Conservation (phyloP, 495 filamentous ascomycete genomes). For the Daldinia loculata region DNA sequence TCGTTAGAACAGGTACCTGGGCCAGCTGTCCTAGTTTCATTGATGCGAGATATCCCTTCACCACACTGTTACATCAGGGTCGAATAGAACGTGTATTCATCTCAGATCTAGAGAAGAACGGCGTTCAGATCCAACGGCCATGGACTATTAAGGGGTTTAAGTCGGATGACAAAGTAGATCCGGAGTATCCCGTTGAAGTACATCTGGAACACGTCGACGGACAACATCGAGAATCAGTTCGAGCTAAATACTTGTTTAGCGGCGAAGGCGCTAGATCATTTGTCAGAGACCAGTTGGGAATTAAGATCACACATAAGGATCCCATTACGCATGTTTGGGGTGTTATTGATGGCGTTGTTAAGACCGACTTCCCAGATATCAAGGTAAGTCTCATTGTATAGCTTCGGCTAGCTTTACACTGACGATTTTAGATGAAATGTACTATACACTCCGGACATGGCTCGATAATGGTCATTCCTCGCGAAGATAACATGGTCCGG, state of each 20-base stretch:
- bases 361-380: slow-evolving; percentile 80
- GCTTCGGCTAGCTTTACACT: slow-evolving; percentile 27
- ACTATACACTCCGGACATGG: slow-evolving; percentile 75
- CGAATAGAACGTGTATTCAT: slow-evolving; percentile 77
- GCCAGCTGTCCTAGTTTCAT: slow-evolving; percentile 77
- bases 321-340: slow-evolving; percentile 77
- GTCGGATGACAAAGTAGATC: slow-evolving; percentile 61
- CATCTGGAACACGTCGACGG: slow-evolving; percentile 79
- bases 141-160: slow-evolving; percentile 71
- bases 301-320: slow-evolving; percentile 66
- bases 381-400: slow-evolving; percentile 50
- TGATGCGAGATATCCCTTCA: slow-evolving; percentile 79
- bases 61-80: slow-evolving; percentile 78
- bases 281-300: slow-evolving; percentile 69
- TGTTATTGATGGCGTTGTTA: slow-evolving; percentile 78
- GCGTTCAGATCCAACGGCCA: slow-evolving; percentile 64
- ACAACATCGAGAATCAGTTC: slow-evolving; percentile 63
- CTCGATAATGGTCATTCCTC: slow-evolving; percentile 79
- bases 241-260: slow-evolving; percentile 68
- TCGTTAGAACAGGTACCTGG: slow-evolving; percentile 74
- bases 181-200: slow-evolving; percentile 72
- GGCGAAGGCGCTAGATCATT: slow-evolving; percentile 69
- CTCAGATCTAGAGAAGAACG: slow-evolving; percentile 68
- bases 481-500: slow-evolving; percentile 77
- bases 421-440: slow-evolving; percentile 79